phyloP scores from a whole-genome alignment of 2,329 filamentous ascomycete genomes.

The Thermochaetoides dissita region DNA sequence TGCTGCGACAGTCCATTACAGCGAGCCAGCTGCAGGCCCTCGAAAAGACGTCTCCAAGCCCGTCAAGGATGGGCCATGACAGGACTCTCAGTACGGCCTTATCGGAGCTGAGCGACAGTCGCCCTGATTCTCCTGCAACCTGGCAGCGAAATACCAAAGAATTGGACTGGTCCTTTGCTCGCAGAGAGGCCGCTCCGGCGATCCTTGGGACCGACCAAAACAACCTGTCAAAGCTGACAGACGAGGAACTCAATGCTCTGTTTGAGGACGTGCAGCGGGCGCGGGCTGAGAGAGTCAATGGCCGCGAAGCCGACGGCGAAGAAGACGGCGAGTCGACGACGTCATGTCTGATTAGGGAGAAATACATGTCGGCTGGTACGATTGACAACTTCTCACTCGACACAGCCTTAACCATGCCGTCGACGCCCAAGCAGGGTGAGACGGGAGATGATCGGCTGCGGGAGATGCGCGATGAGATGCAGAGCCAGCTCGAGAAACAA shows the following conservation, averaged over 20 bases:
- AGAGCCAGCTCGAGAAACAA: constrained; percentile 66
- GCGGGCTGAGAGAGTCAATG: constrained; percentile 58
- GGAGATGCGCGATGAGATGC: constrained; percentile 68
- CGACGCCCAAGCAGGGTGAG: constrained; percentile 68
- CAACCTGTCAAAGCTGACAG: constrained; percentile 64
- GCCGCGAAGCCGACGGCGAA: constrained; percentile 51
- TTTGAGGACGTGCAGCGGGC: constrained; percentile 90
- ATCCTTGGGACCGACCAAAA: constrained; percentile 85
- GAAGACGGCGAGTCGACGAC: constrained; percentile 82
- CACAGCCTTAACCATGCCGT: constrained; percentile 85
- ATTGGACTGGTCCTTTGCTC: constrained; percentile 87
- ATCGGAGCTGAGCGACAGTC: constrained; percentile 65
- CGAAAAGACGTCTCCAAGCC: constrained; percentile 43
- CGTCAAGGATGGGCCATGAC: constrained; percentile 51
- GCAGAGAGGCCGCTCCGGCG: constrained; percentile 82
- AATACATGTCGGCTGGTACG: constrained; percentile 89
- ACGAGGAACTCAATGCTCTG: constrained; percentile 84
- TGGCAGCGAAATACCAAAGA: constrained; percentile 54
- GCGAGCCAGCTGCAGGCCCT: constrained; percentile 47
- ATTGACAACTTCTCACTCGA: constrained; percentile 94
- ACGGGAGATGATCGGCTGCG: constrained; percentile 56
- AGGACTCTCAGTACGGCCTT: constrained; percentile 63
- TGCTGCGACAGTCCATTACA: constrained; percentile 70
- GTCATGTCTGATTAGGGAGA: constrained; percentile 80
- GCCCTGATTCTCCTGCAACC: constrained; percentile 67